Percentiles rank a stretch among this genome's conserved stretches.
Evolutionary conservation across 2,329 filamentous ascomycete genomes (phyloP).

Genomic region (Calycina marina): DNA sequence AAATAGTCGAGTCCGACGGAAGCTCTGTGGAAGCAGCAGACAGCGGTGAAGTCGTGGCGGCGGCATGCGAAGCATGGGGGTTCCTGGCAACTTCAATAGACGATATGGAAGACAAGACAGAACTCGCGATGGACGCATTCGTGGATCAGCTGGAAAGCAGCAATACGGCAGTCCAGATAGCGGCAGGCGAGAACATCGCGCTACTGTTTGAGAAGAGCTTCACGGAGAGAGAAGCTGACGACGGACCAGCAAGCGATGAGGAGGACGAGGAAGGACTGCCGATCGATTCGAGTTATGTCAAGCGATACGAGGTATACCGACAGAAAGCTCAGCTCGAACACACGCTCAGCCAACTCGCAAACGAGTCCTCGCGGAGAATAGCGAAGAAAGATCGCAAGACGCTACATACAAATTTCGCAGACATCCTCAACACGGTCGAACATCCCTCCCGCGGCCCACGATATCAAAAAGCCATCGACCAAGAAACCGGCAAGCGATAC

Average conservation of each 20-base stretch:
- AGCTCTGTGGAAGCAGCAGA: conserved; percentile 47
- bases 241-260: conserved; percentile 29
- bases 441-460: conserved; percentile 51
- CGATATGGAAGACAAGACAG: conserved; percentile 48
- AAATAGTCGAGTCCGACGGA: conserved; percentile 55
- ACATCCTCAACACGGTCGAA: conserved; percentile 51
- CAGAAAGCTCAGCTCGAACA: conserved; percentile 45
- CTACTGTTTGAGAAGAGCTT: conserved; percentile 52
- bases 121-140: conserved; percentile 51
- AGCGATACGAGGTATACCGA: conserved; percentile 54
- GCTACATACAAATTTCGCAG: conserved; percentile 50
- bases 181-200: conserved; percentile 59
- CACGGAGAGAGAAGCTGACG: conserved; percentile 30
- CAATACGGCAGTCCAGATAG: conserved; percentile 48
- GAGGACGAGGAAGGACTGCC: conserved; percentile 23
- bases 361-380: conserved; percentile 43
- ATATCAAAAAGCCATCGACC: conserved; percentile 48
- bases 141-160: conserved; percentile 54
- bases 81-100: conserved; percentile 52
- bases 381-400: conserved; percentile 52
- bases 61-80: conserved; percentile 55
- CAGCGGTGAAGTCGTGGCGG: conserved; percentile 43
- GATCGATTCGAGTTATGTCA: conserved; percentile 31
- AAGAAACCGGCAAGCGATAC: conserved; percentile 42
- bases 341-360: conserved; percentile 43